A percentile compares a stretch with the other conserved stretches of the same genome.
phyloP scores from a whole-genome alignment of 2,329 filamentous ascomycete species.

The Hypomyces perniciosus region DNA sequence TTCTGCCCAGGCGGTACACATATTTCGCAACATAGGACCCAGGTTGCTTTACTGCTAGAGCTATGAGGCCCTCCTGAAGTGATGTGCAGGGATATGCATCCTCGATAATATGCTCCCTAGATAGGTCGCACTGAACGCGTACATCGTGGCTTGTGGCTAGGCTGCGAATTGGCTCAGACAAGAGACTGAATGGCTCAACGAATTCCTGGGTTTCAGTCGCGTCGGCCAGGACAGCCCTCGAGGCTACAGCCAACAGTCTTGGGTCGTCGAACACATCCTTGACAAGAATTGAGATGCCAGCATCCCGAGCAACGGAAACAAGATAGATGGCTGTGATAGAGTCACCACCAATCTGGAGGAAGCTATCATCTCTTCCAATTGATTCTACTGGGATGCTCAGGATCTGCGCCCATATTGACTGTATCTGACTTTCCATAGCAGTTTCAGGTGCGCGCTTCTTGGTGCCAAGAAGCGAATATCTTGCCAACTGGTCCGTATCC shows the following conservation, averaged over 20 bases:
- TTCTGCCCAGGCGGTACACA: too few species aligned
- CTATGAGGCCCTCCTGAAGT: too few species aligned
- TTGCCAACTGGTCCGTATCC: slow-evolving; percentile 4
- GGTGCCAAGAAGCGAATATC: slow-evolving; percentile 19
- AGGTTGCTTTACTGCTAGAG: too few species aligned
- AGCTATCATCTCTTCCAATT: neutral
- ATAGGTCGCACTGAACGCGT: too few species aligned
- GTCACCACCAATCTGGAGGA: neutral
- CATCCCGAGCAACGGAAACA: too few species aligned
- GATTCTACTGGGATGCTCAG: neutral
- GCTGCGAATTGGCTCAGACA: neutral
- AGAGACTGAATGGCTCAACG: neutral
- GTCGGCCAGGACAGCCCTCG: neutral
- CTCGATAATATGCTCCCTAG: too few species aligned
- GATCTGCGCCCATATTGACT: neutral
- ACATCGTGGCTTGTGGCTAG: too few species aligned
- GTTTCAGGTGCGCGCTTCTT: slow-evolving; percentile 10
- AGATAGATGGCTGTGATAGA: too few species aligned
- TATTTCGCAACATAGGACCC: too few species aligned
- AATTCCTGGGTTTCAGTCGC: neutral
- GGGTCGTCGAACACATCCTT: too few species aligned
- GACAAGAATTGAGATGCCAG: too few species aligned
- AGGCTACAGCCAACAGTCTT: neutral
- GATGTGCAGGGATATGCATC: too few species aligned
- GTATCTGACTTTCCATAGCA: slow-evolving; percentile 13